These are phyloP conservation scores for Chaetomidium leptoderma DNA, from an alignment of 495 filamentous ascomycete genomes.

Conservation along the genomic window DNA sequence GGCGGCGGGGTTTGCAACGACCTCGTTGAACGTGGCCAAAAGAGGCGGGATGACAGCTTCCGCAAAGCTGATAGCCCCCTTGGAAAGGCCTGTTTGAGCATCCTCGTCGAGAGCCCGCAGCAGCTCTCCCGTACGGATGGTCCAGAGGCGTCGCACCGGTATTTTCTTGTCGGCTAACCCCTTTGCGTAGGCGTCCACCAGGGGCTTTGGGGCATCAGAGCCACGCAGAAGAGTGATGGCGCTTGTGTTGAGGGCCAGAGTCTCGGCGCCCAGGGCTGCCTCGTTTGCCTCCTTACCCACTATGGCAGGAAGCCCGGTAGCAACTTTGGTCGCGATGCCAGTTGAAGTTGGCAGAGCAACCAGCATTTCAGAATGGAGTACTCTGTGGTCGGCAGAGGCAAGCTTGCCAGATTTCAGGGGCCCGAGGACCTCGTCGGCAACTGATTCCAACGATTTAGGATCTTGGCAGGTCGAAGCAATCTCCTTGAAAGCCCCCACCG, in stretches of 20 bases:
- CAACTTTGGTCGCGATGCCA: slow-evolving; percentile 60
- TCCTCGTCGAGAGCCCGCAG: slow-evolving; percentile 54
- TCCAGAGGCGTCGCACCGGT: slow-evolving; percentile 75
- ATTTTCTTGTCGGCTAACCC: slow-evolving; percentile 80
- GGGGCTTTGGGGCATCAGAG: slow-evolving; percentile 55
- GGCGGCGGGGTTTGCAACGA: slow-evolving; percentile 65
- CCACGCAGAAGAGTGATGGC: slow-evolving; percentile 54
- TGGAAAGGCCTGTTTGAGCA: slow-evolving; percentile 37
- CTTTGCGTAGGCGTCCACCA: slow-evolving; percentile 68
- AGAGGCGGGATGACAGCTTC: slow-evolving; percentile 61
- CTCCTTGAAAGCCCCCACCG: slow-evolving; percentile 63
- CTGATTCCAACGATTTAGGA: slow-evolving; percentile 53
- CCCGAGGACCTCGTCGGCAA: slow-evolving; percentile 68
- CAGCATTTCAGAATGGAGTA: slow-evolving; percentile 74
- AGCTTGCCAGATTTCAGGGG: slow-evolving; percentile 79
- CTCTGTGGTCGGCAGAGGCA: slow-evolving; percentile 72
- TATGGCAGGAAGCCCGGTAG: slow-evolving; percentile 57
- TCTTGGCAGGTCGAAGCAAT: slow-evolving; percentile 58
- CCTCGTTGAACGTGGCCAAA: slow-evolving; percentile 70
- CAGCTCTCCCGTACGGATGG: slow-evolving; percentile 65
- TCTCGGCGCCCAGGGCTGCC: slow-evolving; percentile 67
- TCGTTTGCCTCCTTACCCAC: slow-evolving; percentile 84
- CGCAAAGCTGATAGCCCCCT: slow-evolving; percentile 50
- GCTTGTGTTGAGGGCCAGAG: slow-evolving; percentile 61
- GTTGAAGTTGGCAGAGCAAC: slow-evolving; percentile 53